Evolutionary conservation across 306 rosid species (phyloP).

Genomic region (Chamaecrista fasciculata): DNA sequence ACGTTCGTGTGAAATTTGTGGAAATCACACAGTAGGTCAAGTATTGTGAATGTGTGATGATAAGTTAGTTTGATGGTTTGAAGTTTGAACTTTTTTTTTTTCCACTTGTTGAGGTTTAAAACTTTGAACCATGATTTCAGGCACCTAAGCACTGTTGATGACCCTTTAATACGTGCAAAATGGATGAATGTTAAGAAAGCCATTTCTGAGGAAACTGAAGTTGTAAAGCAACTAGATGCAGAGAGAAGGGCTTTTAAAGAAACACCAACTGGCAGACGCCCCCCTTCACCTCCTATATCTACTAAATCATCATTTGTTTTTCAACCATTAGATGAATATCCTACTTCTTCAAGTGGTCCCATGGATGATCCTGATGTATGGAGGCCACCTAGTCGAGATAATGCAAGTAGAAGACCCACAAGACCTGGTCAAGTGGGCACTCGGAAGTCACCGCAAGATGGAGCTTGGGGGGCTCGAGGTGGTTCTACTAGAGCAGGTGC

Average conservation of each 20-base stretch:
- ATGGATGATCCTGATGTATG: conserved; percentile 79
- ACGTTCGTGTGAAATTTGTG: not conserved
- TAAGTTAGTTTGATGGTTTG: conserved; percentile 1
- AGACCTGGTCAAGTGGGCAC: conserved; percentile 57
- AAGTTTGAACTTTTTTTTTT: conserved; percentile 11
- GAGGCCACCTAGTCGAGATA: conserved; percentile 77
- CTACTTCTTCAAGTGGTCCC: conserved; percentile 58
- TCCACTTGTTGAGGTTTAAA: not conserved
- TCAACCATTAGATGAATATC: conserved; percentile 74
- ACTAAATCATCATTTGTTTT: conserved; percentile 61
- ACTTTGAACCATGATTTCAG: conserved; percentile 30
- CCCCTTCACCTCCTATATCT: conserved; percentile 65
- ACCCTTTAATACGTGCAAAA: conserved; percentile 61
- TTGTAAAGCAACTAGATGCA: conserved; percentile 66
- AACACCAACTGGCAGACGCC: conserved; percentile 50
- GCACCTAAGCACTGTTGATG: conserved; percentile 60
- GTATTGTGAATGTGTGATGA: not conserved
- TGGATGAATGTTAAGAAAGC: conserved; percentile 78
- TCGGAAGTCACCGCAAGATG: conserved; percentile 76
- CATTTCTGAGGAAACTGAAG: conserved; percentile 63
- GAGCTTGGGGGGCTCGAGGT: conserved; percentile 71
- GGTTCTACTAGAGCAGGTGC: conserved; percentile 52
- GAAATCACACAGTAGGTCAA: not conserved
- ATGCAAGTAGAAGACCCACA: conserved; percentile 50
- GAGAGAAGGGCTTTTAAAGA: conserved; percentile 60